Evolutionary conservation across 257 asterid genomes (phyloP).

Genomic region (Gardenia jasminoides): DNA sequence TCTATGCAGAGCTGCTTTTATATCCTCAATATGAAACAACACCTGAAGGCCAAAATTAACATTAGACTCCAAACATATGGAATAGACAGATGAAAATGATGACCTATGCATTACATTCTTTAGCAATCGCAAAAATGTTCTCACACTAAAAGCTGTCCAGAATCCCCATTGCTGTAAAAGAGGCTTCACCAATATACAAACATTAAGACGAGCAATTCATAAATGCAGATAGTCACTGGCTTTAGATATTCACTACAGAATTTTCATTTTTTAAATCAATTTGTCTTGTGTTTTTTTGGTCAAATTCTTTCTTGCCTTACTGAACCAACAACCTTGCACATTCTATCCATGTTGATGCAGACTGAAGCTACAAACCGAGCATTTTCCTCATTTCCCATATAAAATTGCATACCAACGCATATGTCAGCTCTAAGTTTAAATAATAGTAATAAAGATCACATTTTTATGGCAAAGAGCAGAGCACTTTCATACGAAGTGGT

Average conservation of each 20-base stretch:
- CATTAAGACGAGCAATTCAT: background rate
- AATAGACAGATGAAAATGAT: background rate
- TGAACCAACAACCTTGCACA: too few relatives aligned
- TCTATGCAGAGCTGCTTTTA: slow-evolving; percentile 55
- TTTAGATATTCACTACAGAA: background rate
- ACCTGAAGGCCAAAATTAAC: slow-evolving; percentile 22
- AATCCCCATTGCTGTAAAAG: background rate
- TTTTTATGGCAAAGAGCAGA: background rate
- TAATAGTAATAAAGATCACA: background rate
- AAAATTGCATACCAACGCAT: background rate
- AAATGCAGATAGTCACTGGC: background rate
- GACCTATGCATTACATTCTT: background rate
- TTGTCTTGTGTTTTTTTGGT: too few relatives aligned
- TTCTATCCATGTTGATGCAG: background rate
- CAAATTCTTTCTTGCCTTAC: too few relatives aligned
- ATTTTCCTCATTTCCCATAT: background rate
- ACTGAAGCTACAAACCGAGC: background rate
- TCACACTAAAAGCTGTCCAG: background rate
- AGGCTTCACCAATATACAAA: background rate
- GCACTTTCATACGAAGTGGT: too few relatives aligned
- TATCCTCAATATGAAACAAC: slow-evolving; percentile 52
- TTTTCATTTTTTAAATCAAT: background rate
- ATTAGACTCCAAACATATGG: slow-evolving; percentile 7
- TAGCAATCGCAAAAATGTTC: background rate
- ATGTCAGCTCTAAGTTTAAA: background rate